Evolutionary conservation across 441 rosid species (phyloP).

Genomic region (Erodium texanum): DNA sequence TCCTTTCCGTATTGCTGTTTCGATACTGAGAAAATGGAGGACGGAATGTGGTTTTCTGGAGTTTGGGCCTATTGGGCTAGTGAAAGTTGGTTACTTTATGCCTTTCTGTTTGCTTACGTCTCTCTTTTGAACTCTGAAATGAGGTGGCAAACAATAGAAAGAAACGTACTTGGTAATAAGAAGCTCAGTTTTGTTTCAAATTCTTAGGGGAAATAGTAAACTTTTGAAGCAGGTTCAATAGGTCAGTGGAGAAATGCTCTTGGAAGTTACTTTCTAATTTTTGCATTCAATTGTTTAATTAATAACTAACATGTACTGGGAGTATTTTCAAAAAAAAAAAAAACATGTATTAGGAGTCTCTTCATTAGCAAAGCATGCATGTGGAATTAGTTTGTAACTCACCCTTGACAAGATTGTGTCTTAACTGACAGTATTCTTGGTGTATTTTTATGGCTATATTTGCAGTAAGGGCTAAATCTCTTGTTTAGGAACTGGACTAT

Average conservation of each 20-base stretch:
- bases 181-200: not conserved
- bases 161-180: not conserved
- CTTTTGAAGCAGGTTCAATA: too few species aligned
- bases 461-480: not conserved
- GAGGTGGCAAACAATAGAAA: not conserved
- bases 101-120: not conserved
- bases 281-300: not conserved
- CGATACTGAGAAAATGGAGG: not conserved
- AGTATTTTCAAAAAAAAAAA: not conserved
- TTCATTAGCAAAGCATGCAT: not conserved
- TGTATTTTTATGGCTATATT: not conserved
- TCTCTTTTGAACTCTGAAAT: not conserved
- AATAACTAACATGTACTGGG: not conserved
- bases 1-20: not conserved
- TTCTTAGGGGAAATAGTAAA: not conserved
- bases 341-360: not conserved
- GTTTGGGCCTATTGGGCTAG: constrained; percentile 4
- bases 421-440: not conserved
- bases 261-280: not conserved
- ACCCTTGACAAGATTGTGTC: not conserved
- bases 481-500: not conserved
- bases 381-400: not conserved
- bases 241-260: not conserved
- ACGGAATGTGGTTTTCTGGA: not conserved
- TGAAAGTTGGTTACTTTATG: constrained; percentile 1